A percentile compares a stretch with the other conserved stretches of the same genome.
Conservation (phyloP, 1,139 yeast genomes). For the Zygoascus meyerae region DNA sequence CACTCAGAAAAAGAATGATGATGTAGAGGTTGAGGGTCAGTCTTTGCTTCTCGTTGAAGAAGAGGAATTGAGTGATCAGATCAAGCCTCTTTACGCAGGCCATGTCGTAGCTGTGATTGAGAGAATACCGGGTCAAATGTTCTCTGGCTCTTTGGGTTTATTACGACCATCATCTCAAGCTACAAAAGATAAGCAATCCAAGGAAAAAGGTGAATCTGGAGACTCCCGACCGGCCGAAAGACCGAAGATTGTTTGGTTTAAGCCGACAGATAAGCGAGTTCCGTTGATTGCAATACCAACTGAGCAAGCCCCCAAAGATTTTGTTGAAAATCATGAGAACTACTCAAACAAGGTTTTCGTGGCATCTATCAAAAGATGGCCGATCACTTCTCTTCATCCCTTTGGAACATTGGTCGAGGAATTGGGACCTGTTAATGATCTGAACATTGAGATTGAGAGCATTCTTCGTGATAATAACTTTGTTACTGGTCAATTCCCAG, state of each 20-base stretch:
- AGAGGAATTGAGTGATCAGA: slow-evolving; percentile 89
- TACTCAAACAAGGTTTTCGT: slow-evolving; percentile 81
- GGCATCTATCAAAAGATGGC: slow-evolving; percentile 97
- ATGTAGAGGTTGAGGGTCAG: slow-evolving; percentile 98
- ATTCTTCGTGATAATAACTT: slow-evolving; percentile 90
- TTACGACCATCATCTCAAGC: slow-evolving; percentile 96
- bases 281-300: slow-evolving; percentile 98
- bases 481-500: slow-evolving; percentile 72
- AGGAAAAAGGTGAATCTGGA: slow-evolving; percentile 34
- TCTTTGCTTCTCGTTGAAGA: slow-evolving; percentile 86
- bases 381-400: slow-evolving; percentile 96
- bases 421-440: slow-evolving; percentile 74
- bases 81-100: slow-evolving; percentile 93
- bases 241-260: slow-evolving; percentile 98
- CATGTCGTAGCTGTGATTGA: slow-evolving; percentile 98
- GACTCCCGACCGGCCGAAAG: slow-evolving; percentile 34
- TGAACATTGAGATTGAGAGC: slow-evolving; percentile 78
- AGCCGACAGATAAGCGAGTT: slow-evolving; percentile 95
- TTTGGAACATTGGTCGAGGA: slow-evolving; percentile 90
- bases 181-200: slow-evolving; percentile 66
- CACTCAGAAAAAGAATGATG: slow-evolving; percentile 96
- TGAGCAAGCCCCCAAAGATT: slow-evolving; percentile 94
- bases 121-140: slow-evolving; percentile 93
- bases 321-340: slow-evolving; percentile 83
- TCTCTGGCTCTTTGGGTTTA: slow-evolving; percentile 82